Evolutionary conservation across 2,329 filamentous ascomycete genomes (phyloP), one percentile per base, ranked within the genome.

Genomic region (Penicillium hesseltinei): DNA sequence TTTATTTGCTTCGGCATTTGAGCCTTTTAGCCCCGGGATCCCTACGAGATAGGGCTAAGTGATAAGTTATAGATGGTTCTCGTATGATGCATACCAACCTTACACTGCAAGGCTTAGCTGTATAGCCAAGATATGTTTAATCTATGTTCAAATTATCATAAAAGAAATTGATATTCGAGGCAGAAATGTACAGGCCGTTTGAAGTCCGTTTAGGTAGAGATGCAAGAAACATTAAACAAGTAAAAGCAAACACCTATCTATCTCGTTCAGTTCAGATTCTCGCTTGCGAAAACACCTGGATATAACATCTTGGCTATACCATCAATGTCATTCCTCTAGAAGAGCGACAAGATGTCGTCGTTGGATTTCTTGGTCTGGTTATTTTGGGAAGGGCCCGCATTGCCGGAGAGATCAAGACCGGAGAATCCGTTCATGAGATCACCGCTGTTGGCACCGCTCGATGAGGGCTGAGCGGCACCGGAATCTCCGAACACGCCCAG

Each of bases 361-460:
- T 83, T 84, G 54, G 74, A 80, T 73, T 81, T 81, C 71, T 80
- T 80, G 42, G 64, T 61, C 50, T 71, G 68, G 39, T 60, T 67
- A 36, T 62, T 65, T 13, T 61, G 61, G 36, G 73, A 61, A 47
- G 68, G 59, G 2, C 38, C 50, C 29, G 63, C 64, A 54, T 69
- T 69, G 40, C 84, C 85, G 46, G 86, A 84, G 70, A 99, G 80
- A 76, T 91, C 87, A 77, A 99, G 80, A 5, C 86, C 86, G 29
- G 87, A 90, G 71, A 99, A 95, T 0, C 92, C 92, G 70, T 91
- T 91, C 79, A 88, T 81, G 81, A 97, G 81, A 66, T 86, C 83
- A 64, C 75, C 77, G 60, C 67, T 59, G 31, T 72, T 67, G 59
- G 72, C 66, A 57, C 71, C 67, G 61, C 67, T 67, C 46, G 68